These are phyloP conservation scores for Penicillium bovifimosum DNA, from an alignment of 495 filamentous ascomycete genomes.

Conservation along the genomic window DNA sequence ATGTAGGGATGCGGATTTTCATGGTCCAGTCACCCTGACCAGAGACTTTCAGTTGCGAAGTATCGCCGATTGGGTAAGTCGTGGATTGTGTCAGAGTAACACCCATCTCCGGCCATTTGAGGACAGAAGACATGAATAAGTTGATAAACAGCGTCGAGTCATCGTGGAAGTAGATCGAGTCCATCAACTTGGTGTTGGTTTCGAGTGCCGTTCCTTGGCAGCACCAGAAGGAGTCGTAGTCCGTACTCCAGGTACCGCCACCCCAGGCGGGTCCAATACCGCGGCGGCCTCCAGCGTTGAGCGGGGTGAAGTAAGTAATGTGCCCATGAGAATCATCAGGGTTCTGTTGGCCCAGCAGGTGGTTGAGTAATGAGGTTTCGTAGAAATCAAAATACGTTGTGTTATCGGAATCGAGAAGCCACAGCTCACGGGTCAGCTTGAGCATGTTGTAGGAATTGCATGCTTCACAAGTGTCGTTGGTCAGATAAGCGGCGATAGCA, in stretches of 20 bases:
- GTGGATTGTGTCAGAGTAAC: not conserved
- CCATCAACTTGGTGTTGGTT: slow-evolving; percentile 1
- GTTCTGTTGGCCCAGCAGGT: not conserved
- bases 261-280: slow-evolving; percentile 1
- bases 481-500: not conserved
- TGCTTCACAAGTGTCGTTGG: not conserved
- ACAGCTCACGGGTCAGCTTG: slow-evolving; percentile 1
- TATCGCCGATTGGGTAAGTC: not conserved
- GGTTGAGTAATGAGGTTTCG: not conserved
- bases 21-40: not conserved
- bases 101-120: not conserved
- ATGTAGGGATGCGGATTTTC: not conserved
- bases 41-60: not conserved
- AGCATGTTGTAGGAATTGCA: slow-evolving; percentile 1
- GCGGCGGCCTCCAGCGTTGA: not conserved
- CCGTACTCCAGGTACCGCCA: slow-evolving; percentile 1
- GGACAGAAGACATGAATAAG: not conserved
- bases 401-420: not conserved
- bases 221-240: slow-evolving; percentile 2
- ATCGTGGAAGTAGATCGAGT: not conserved
- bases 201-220: not conserved
- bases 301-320: not conserved
- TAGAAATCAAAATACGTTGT: not conserved
- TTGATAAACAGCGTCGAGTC: not conserved
- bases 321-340: not conserved